phyloP scores from a whole-genome alignment of 1,139 yeast species.

The Protomyces inouyei region DNA sequence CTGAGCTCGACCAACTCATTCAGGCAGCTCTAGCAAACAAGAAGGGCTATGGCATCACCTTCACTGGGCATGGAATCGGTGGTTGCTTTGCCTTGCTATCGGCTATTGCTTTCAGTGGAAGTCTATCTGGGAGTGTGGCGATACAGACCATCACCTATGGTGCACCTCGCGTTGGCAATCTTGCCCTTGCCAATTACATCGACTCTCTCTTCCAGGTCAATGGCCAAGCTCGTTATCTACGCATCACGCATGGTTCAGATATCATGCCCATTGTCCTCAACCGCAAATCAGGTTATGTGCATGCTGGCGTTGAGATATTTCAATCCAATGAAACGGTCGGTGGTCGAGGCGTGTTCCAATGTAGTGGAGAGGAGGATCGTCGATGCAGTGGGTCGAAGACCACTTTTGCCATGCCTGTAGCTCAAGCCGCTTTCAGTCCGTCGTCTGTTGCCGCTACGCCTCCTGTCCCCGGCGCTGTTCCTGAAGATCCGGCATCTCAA shows the following conservation, averaged over 20 bases:
- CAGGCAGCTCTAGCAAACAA: background rate
- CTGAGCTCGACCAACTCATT: background rate
- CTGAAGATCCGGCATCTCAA: background rate
- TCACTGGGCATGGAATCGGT: constrained; percentile 23
- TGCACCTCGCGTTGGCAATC: constrained; percentile 12
- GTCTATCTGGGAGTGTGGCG: background rate
- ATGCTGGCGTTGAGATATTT: constrained; percentile 11
- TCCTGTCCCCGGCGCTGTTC: background rate
- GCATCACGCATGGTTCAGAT: constrained; percentile 13
- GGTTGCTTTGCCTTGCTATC: constrained; percentile 8
- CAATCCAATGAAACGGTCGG: background rate
- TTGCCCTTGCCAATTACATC: background rate
- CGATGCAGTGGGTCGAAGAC: background rate
- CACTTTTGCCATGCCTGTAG: background rate
- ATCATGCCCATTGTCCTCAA: constrained; percentile 3
- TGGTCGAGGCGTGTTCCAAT: background rate
- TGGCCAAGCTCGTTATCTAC: constrained; percentile 4
- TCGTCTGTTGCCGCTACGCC: no score
- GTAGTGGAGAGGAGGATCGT: constrained; percentile 16
- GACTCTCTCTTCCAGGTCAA: constrained; percentile 3
- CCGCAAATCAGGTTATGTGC: constrained; percentile 6
- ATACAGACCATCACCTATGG: constrained; percentile 20
- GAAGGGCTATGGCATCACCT: constrained; percentile 15
- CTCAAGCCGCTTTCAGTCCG: background rate
- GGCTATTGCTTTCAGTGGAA: background rate